phyloP scores from a whole-genome alignment of 345 rosid genomes.

The Eucalyptus leucophloia region DNA sequence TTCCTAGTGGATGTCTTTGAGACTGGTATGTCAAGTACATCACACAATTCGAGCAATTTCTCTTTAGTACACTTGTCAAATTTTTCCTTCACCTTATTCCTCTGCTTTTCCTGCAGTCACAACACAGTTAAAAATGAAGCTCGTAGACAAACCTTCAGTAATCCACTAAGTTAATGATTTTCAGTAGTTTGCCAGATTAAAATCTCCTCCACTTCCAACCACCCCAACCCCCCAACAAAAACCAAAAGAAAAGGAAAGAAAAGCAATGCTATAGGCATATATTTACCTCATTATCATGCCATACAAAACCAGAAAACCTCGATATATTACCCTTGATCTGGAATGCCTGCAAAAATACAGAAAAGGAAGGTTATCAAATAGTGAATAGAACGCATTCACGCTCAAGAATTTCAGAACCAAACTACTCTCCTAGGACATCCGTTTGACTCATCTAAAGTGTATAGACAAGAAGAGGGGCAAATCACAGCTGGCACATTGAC shows the following conservation, averaged over 20 bases:
- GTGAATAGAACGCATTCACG: neutral
- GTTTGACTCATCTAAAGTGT: neutral
- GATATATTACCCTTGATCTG: conserved; percentile 73
- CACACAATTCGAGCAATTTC: conserved; percentile 73
- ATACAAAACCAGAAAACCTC: conserved; percentile 84
- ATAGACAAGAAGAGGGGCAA: neutral
- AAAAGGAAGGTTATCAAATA: neutral
- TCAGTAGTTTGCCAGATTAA: neutral
- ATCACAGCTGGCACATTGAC: neutral
- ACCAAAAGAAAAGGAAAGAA: neutral
- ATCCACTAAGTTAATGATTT: neutral
- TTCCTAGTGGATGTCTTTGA: conserved; percentile 56
- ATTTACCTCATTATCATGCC: conserved; percentile 85
- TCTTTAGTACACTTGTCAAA: conserved; percentile 83
- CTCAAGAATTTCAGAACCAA: neutral
- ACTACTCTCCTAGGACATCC: neutral
- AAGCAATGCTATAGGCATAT: neutral
- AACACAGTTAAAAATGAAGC: neutral
- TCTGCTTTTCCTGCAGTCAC: conserved; percentile 66
- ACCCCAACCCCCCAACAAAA: neutral
- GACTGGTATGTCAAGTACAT: conserved; percentile 64
- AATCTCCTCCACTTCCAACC: neutral
- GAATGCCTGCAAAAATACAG: conserved; percentile 54
- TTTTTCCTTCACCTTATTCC: conserved; percentile 62
- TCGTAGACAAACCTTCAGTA: neutral